Evolutionary conservation across 108 stramenopile species (phyloP), one percentile per base, ranked within the genome.

Genomic region (Pseudonitzschia pungens): DNA sequence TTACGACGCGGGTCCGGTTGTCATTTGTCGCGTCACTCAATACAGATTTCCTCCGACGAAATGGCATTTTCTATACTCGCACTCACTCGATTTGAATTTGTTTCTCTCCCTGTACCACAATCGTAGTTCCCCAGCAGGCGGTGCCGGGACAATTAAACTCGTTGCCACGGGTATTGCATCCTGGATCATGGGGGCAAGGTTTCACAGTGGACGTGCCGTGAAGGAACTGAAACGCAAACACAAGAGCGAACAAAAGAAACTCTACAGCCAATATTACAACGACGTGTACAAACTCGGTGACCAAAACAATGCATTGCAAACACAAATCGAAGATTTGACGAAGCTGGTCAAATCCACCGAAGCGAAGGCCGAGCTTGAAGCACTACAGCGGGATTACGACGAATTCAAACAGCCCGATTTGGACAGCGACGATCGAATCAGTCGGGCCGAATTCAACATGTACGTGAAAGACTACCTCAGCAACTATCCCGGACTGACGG

Each of bases 401-500:
- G 98, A 98, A 76, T 98, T 98, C 82, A 96, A 96, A 82, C 96
- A 96, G 73, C 98, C 98, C 51, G 98, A 98, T 78, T 77, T 93
- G 51, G 94, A 98, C 81, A 92, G 92, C 6, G 98, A 98, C 71
- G 95, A 98, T 72, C 79, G 92, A 51, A 98, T 98, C 73, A 87
- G 86, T 51, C 87, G 93, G 45, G 81, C 88, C 12, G 95, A 98
- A 82, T 98, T 98, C 82, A 93, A 94, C 73, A 84, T 92, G 74
- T 98, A 98, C 74, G 95, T 98, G 22, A 89, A 89, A 73, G 89
- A 96, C 70, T 98, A 97, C 77, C 77, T 98, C 70, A 71, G 83
- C 33, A 90, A 94, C 70, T 97, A 96, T 76, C 98, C 98, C 20
- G 94, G 94, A 18, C 75, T 97, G 44, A 72, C 89, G 16, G 94